Percentiles rank a stretch among this genome's conserved stretches.
These are phyloP conservation scores for Metschnikowia picachoensis DNA, from an alignment of 805 yeast species.

Conservation along the genomic window DNA sequence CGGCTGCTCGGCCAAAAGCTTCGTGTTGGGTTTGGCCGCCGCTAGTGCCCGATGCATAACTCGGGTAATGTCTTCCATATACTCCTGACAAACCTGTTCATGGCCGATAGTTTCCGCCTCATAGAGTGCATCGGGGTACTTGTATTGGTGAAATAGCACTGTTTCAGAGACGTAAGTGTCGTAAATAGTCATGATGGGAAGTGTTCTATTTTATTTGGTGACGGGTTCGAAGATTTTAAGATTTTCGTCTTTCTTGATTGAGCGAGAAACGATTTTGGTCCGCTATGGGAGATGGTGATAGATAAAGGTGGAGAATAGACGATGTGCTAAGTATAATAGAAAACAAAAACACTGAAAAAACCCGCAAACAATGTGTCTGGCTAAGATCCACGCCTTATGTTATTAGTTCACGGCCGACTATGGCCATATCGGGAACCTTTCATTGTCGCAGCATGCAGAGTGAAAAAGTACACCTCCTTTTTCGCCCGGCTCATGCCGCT, in stretches of 20 bases:
- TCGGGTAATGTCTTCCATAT: constrained; percentile 47
- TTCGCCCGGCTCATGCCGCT: neutral
- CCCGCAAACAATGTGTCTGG: too few relatives aligned
- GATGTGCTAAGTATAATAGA: too few relatives aligned
- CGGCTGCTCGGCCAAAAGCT: constrained; percentile 80
- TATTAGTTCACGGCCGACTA: neutral
- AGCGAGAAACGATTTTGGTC: too few relatives aligned
- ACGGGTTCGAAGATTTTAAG: too few relatives aligned
- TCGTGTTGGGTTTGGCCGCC: constrained; percentile 43
- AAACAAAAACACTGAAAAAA: too few relatives aligned
- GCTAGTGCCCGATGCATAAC: constrained; percentile 31
- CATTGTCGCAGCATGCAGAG: constrained; percentile 6
- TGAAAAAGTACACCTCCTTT: neutral
- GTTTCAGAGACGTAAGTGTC: neutral
- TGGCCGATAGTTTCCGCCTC: constrained; percentile 48
- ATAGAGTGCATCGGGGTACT: constrained; percentile 50
- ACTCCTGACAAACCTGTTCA: constrained; percentile 44
- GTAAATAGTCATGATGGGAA: too few relatives aligned
- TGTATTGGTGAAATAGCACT: constrained; percentile 31
- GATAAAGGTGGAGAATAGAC: too few relatives aligned
- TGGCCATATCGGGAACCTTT: neutral
- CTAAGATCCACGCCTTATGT: too few relatives aligned
- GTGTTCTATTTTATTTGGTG: too few relatives aligned
- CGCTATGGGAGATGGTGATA: too few relatives aligned
- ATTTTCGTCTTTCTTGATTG: too few relatives aligned